These are phyloP conservation scores for Amanita thiersii DNA, from an alignment of 768 basidiomycete species.

Conservation along the genomic window DNA sequence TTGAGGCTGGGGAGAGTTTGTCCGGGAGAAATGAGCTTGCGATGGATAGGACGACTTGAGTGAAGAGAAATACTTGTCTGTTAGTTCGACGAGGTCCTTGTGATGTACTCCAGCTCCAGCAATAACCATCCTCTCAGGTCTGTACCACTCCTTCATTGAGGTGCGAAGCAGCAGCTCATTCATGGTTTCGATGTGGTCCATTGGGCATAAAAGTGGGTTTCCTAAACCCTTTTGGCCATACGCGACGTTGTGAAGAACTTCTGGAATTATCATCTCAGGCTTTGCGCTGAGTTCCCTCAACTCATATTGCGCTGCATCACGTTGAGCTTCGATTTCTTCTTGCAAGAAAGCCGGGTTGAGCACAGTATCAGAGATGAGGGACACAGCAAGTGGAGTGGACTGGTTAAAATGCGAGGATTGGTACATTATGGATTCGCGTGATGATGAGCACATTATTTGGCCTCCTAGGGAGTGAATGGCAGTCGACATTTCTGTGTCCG, in stretches of 20 bases:
- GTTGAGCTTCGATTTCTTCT: constrained; percentile 78
- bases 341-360: constrained; percentile 65
- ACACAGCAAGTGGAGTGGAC: constrained; percentile 73
- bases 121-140: constrained; percentile 91
- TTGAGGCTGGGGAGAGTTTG: constrained; percentile 22
- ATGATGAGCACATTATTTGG: constrained; percentile 85
- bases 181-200: constrained; percentile 67
- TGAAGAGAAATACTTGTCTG: constrained; percentile 77
- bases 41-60: constrained; percentile 32
- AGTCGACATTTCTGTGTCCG: constrained; percentile 69
- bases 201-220: constrained; percentile 85
- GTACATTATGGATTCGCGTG: constrained; percentile 94
- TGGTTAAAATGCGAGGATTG: constrained; percentile 91
- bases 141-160: constrained; percentile 76
- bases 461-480: constrained; percentile 83
- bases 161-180: constrained; percentile 51
- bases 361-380: constrained; percentile 88
- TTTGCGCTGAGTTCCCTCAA: constrained; percentile 80
- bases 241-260: constrained; percentile 81
- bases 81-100: constrained; percentile 78
- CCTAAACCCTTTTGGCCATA: constrained; percentile 74
- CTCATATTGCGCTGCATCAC: constrained; percentile 87
- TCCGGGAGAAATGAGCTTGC: constrained; percentile 18
- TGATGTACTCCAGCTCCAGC: constrained; percentile 92
- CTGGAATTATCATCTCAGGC: constrained; percentile 91